Conservation (phyloP, 148 eudicot genomes). For the Hydrangea macrophylla region DNA sequence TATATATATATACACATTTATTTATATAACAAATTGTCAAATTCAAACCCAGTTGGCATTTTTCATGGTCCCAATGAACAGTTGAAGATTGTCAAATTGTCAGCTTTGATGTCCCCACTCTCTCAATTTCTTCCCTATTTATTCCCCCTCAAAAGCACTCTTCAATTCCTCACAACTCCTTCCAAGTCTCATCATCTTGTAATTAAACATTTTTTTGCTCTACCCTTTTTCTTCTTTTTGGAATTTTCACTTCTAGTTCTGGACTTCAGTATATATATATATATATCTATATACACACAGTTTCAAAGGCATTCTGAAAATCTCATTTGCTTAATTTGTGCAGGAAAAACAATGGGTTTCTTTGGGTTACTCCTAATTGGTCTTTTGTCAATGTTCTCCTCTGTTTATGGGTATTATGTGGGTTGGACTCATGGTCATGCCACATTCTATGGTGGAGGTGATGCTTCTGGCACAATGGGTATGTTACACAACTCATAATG, state of each 20-base stretch:
- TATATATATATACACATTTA: too few species aligned
- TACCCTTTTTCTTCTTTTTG: not conserved
- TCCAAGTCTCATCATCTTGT: slow-evolving; percentile 11
- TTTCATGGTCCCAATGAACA: slow-evolving; percentile 10
- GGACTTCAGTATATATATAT: too few species aligned
- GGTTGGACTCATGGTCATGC: slow-evolving; percentile 62
- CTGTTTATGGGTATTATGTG: slow-evolving; percentile 30
- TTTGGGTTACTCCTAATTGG: slow-evolving; percentile 21
- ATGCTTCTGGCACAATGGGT: slow-evolving; percentile 70
- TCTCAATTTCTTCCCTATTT: slow-evolving; percentile 16
- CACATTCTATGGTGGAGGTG: slow-evolving; percentile 61
- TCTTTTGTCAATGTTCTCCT: slow-evolving; percentile 20
- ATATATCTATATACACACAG: too few species aligned
- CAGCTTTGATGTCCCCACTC: slow-evolving; percentile 14
- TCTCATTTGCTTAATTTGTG: not conserved
- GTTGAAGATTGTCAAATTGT: slow-evolving; percentile 3
- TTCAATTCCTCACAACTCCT: slow-evolving; percentile 24
- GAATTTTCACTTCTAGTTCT: not conserved
- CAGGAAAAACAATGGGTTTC: slow-evolving; percentile 26
- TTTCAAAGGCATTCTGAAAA: not conserved
- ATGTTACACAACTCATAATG: not conserved
- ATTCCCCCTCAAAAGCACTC: slow-evolving; percentile 9
- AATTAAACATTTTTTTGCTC: slow-evolving; percentile 1
- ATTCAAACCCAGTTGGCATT: not conserved
- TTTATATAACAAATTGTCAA: too few species aligned